Base-by-base conservation (phyloP, 2,329 filamentous ascomycete genomes). In the Fonsecaea monophora region DNA sequence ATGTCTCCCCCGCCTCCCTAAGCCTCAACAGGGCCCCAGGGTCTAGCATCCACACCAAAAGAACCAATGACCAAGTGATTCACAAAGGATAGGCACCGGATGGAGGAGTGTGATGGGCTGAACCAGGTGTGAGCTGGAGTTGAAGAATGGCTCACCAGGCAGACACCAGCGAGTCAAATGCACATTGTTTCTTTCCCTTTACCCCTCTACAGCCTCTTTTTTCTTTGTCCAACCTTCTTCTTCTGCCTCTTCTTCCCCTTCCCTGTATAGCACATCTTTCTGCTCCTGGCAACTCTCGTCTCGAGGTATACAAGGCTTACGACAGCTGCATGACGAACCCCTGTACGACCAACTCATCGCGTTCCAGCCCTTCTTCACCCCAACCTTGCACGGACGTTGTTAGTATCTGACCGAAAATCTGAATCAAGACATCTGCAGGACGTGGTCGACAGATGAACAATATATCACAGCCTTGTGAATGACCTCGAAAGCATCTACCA, bases 151-250 rank as follows among this genome's bases (percentile, higher is more conserved):
- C 18, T 25, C 45, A 50, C 45, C 45, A 50, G 45, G 45, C 45
- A 50, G 45, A 50, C 45, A 50, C 45, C 45, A 25, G 6, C 40
- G 4, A 42, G 4, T 42, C 40, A 18, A n/a, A 18, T 1, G n/a
- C 15, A n/a, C 40, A 3, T 18, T 5, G 40, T 13, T 9, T 42
- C 10, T 42, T 40, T 18, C 18, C 40, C 32, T 50, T 25, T 42
- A 48, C 57, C 38, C 42, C 57, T 38, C 57, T 42, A 30, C 57
- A 42, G 57, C 57, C 57, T 62, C 60, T 35, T 21, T 42, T 50
- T 45, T 42, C 18, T 25, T 25, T 25, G 25, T 25, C 25, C 25
- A 3, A 2, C 25, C 25, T 25, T 25, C 25, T 25, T 25, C 25
- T 25, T 25, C 25, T 25, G 25, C 25, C 25, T 25, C 25, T 37